phyloP scores from a whole-genome alignment of 495 filamentous ascomycete genomes.

The Oidiodendron maius region DNA sequence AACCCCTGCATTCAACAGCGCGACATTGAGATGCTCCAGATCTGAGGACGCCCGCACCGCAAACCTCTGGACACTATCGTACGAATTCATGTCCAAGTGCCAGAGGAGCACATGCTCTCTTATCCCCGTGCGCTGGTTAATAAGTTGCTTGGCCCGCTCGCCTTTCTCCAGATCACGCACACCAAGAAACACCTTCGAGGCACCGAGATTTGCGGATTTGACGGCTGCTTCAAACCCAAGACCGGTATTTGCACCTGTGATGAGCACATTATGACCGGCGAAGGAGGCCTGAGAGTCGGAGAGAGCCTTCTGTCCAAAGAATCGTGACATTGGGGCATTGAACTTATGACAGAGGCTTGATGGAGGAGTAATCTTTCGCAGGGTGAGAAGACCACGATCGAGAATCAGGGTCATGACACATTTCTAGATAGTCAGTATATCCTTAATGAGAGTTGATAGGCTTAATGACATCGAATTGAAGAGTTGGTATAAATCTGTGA shows the following conservation, averaged over 20 bases:
- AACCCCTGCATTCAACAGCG: slow-evolving; percentile 37
- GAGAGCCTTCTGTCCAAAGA: too few relatives aligned
- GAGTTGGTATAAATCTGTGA: too few relatives aligned
- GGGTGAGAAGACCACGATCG: too few relatives aligned
- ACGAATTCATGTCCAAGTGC: slow-evolving; percentile 33
- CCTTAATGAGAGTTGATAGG: too few relatives aligned
- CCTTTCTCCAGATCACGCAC: slow-evolving; percentile 28
- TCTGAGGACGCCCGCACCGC: slow-evolving; percentile 18
- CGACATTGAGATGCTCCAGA: slow-evolving; percentile 31
- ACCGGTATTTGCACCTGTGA: slow-evolving; percentile 49
- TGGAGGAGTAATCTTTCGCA: too few relatives aligned
- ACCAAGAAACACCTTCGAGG: slow-evolving; percentile 34
- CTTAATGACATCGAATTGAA: too few relatives aligned
- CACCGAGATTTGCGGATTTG: slow-evolving; percentile 25
- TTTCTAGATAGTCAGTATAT: too few relatives aligned
- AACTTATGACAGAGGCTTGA: too few relatives aligned
- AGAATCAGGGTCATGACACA: too few relatives aligned
- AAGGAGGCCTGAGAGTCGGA: slow-evolving; percentile 15
- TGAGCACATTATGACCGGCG: slow-evolving; percentile 38
- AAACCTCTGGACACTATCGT: slow-evolving; percentile 33
- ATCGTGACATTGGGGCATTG: too few relatives aligned
- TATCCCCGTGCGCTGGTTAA: slow-evolving; percentile 28
- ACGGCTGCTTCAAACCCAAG: slow-evolving; percentile 46
- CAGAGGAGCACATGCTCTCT: slow-evolving; percentile 26
- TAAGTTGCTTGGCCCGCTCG: slow-evolving; percentile 25